Conservation (phyloP, 371 early-diverging fungal species). For the Lichtheimia corymbifera region DNA sequence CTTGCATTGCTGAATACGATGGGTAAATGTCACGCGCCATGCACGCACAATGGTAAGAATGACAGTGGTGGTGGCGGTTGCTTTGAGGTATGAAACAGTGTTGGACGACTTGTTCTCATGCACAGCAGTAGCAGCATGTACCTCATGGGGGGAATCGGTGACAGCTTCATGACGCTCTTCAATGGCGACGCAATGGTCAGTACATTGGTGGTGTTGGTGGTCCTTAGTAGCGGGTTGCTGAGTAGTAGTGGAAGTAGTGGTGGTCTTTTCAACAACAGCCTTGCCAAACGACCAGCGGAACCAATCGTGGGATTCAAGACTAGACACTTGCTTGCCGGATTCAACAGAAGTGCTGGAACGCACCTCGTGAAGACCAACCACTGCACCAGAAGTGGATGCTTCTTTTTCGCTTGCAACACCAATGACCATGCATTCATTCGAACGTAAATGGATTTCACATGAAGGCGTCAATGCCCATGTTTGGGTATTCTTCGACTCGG, state of each 20-base stretch:
- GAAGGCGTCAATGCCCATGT: constrained; percentile 35
- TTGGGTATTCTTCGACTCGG: constrained; percentile 24
- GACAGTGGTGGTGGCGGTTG: constrained; percentile 24
- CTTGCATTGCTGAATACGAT: constrained; percentile 29
- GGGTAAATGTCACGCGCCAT: constrained; percentile 38
- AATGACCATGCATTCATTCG: constrained; percentile 28
- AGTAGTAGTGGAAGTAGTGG: too few species aligned
- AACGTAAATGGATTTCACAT: constrained; percentile 40
- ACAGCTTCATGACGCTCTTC: constrained; percentile 3
- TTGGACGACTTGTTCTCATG: not conserved
- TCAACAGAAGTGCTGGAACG: not conserved
- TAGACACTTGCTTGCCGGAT: not conserved
- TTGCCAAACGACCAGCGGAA: not conserved
- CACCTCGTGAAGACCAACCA: constrained; percentile 29
- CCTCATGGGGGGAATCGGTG: not conserved
- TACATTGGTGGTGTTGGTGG: constrained; percentile 1
- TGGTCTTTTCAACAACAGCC: not conserved
- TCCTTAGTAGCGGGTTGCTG: too few species aligned
- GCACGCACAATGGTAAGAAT: constrained; percentile 32
- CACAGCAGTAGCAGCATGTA: not conserved
- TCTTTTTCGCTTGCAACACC: constrained; percentile 23
- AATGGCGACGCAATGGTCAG: not conserved
- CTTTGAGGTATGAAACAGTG: not conserved
- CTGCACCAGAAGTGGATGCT: constrained; percentile 29
- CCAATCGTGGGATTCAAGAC: not conserved